Evolutionary conservation across 805 yeast genomes (phyloP).

Genomic region (Cyberlindnera veronae): DNA sequence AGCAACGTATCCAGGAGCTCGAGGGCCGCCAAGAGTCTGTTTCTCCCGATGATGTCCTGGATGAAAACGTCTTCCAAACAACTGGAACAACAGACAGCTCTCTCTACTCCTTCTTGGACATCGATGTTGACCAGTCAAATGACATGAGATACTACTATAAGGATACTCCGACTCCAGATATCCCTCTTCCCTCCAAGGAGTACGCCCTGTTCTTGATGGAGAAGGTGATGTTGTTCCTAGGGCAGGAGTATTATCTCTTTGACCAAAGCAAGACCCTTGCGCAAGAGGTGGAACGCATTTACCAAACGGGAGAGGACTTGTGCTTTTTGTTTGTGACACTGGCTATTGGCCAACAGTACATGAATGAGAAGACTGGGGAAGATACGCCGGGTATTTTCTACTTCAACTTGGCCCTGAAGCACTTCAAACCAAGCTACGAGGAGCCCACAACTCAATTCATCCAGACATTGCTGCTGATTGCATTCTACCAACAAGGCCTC

Average conservation of each 20-base stretch:
- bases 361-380: slow-evolving; percentile 12
- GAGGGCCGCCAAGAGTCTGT: slow-evolving; percentile 4
- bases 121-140: slow-evolving; percentile 22
- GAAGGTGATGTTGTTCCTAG: slow-evolving; percentile 22
- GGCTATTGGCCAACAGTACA: slow-evolving; percentile 29
- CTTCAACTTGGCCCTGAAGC: slow-evolving; percentile 31
- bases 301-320: slow-evolving; percentile 10
- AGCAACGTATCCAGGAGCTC: slow-evolving; percentile 13
- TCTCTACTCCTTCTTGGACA: slow-evolving; percentile 23
- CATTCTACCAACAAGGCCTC: slow-evolving; percentile 34
- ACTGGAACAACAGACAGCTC: slow-evolving; percentile 25
- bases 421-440: slow-evolving; percentile 31
- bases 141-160: slow-evolving; percentile 20
- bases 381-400: slow-evolving; percentile 26
- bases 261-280: slow-evolving; percentile 12
- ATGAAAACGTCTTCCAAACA: slow-evolving; percentile 22
- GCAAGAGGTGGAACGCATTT: slow-evolving; percentile 14
- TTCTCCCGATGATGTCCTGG: slow-evolving; percentile 12
- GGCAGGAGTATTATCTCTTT: slow-evolving; percentile 26
- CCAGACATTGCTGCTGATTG: slow-evolving; percentile 34
- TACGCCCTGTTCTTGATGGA: slow-evolving; percentile 15
- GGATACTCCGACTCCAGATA: slow-evolving; percentile 11
- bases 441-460: slow-evolving; percentile 31
- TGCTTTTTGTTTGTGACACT: slow-evolving; percentile 23
- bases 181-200: slow-evolving; percentile 16